Conservation (phyloP, 495 filamentous ascomycete species). For the Xanthoparmelia taractica region DNA sequence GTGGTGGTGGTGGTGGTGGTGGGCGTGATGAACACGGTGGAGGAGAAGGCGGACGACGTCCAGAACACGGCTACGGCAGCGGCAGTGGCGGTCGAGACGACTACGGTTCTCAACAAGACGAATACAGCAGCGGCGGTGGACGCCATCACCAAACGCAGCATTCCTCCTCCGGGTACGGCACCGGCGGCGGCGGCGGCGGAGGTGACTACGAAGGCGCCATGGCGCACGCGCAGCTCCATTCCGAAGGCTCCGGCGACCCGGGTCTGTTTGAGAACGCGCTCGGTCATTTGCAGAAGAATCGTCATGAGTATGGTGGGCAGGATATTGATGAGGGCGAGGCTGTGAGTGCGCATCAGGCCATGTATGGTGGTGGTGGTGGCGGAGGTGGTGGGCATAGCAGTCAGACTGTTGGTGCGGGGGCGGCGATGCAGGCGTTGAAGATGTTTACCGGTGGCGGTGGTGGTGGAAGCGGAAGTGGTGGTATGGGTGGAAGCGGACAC, state of each 20-base stretch:
- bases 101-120: neutral
- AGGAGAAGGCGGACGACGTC: neutral
- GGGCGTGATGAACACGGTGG: neutral
- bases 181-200: constrained; percentile 23
- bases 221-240: constrained; percentile 41
- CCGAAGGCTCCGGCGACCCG: constrained; percentile 27
- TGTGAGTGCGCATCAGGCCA: constrained; percentile 47
- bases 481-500: constrained; percentile 14
- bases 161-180: constrained; percentile 8
- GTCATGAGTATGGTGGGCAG: constrained; percentile 29
- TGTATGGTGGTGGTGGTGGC: constrained; percentile 42
- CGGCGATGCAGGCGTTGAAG: constrained; percentile 63
- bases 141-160: constrained; percentile 3
- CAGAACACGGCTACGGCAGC: neutral
- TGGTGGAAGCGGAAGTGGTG: neutral
- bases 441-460: constrained; percentile 45
- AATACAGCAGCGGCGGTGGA: neutral
- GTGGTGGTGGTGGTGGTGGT: neutral
- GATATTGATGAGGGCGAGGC: constrained; percentile 51
- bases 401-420: constrained; percentile 47
- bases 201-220: constrained; percentile 43
- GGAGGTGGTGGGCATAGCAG: constrained; percentile 30
- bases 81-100: neutral
- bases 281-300: constrained; percentile 40
- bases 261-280: constrained; percentile 45